A percentile compares a stretch with the other conserved stretches of the same genome.
phyloP scores from a whole-genome alignment of 2,329 filamentous ascomycete species.

The Alternaria triticimaculans region DNA sequence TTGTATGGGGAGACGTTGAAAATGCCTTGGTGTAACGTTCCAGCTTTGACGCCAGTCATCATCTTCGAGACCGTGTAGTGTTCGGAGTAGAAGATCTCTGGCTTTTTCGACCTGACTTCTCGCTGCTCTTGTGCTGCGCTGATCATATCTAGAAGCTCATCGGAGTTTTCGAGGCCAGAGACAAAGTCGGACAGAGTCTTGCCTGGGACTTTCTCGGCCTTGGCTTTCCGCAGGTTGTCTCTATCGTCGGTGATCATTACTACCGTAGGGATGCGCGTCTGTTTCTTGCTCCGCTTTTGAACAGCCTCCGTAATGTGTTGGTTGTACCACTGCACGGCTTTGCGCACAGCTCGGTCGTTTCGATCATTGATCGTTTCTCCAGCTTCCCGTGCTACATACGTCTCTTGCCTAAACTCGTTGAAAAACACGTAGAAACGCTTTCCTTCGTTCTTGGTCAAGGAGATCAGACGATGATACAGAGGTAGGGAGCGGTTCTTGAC shows the following conservation, averaged over 20 bases:
- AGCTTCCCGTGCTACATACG: slow-evolving; percentile 74
- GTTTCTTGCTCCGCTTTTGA: slow-evolving; percentile 60
- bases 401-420: slow-evolving; percentile 96
- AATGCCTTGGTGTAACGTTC: slow-evolving; percentile 88
- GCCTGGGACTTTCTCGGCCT: slow-evolving; percentile 74
- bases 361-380: slow-evolving; percentile 94
- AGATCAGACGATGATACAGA: slow-evolving; percentile 90
- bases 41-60: slow-evolving; percentile 90
- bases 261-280: slow-evolving; percentile 70
- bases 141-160: slow-evolving; percentile 91
- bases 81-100: slow-evolving; percentile 83
- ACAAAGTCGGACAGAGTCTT: slow-evolving; percentile 76
- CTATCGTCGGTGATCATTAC: slow-evolving; percentile 95
- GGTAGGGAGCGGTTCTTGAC: slow-evolving; percentile 91
- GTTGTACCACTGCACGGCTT: slow-evolving; percentile 87
- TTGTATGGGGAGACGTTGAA: slow-evolving; percentile 99
- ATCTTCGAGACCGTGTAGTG: slow-evolving; percentile 89
- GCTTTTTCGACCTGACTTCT: slow-evolving; percentile 68
- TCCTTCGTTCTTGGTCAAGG: slow-evolving; percentile 90
- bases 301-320: slow-evolving; percentile 74
- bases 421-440: slow-evolving; percentile 99
- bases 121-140: slow-evolving; percentile 76
- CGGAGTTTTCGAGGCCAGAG: slow-evolving; percentile 79
- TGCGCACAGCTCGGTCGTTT: slow-evolving; percentile 89
- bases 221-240: slow-evolving; percentile 84